A percentile compares a stretch with the other conserved stretches of the same genome.
phyloP scores from a whole-genome alignment of 768 basidiomycete species.

The Lentinula boryana region DNA sequence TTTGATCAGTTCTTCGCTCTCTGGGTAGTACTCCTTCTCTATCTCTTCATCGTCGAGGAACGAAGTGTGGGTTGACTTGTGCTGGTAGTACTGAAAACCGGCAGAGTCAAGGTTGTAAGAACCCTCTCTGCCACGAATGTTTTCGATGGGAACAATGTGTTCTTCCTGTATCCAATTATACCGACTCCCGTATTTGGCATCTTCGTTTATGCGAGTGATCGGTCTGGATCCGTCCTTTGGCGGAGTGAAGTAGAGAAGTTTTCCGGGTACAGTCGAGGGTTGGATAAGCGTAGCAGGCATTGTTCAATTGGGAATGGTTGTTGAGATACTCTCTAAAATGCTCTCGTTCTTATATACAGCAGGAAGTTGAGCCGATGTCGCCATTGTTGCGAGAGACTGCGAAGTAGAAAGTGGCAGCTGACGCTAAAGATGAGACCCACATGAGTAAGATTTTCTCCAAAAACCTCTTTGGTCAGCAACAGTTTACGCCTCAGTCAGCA shows the following conservation, averaged over 20 bases:
- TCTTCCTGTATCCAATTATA: slow-evolving; percentile 4
- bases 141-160: slow-evolving; percentile 24
- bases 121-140: slow-evolving; percentile 33
- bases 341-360: slow-evolving; percentile 7
- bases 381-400: not conserved
- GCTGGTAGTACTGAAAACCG: slow-evolving; percentile 28
- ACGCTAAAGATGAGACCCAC: not conserved
- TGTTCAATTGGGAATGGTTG: slow-evolving; percentile 25
- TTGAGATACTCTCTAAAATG: slow-evolving; percentile 52
- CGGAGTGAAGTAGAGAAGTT: slow-evolving; percentile 10
- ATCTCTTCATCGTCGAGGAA: slow-evolving; percentile 31
- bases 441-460: not conserved
- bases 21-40: slow-evolving; percentile 36
- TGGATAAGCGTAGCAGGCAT: slow-evolving; percentile 4
- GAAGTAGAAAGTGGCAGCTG: not conserved
- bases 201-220: slow-evolving; percentile 20
- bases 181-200: slow-evolving; percentile 20
- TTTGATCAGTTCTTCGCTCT: slow-evolving; percentile 36
- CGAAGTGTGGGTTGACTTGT: slow-evolving; percentile 20
- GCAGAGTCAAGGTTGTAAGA: slow-evolving; percentile 26
- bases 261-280: slow-evolving; percentile 1
- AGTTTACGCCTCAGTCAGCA: not conserved
- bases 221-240: slow-evolving; percentile 24
- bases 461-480: not conserved
- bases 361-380: not conserved